Percentiles rank a stretch among this genome's conserved stretches.
phyloP scores from a whole-genome alignment of 1,284 basidiomycete genomes.

The Cutaneotrichosporon arboriforme region DNA sequence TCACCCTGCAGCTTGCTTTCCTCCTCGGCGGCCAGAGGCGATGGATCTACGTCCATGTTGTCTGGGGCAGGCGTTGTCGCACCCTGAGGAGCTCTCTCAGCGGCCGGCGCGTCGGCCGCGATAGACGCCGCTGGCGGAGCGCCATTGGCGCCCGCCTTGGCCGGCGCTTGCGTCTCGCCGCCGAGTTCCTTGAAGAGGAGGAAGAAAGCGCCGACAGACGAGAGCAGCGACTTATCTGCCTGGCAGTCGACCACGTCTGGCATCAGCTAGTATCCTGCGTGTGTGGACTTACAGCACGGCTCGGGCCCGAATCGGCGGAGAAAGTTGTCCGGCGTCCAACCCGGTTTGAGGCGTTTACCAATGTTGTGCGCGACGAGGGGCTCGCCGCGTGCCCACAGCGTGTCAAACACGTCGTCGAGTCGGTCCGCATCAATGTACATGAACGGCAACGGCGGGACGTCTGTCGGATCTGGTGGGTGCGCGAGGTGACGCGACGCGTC shows the following conservation, averaged over 20 bases:
- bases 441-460: constrained; percentile 32
- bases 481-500: constrained; percentile 10
- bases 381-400: constrained; percentile 65
- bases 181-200: constrained; percentile 59
- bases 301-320: constrained; percentile 62
- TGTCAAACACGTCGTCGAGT: constrained; percentile 60
- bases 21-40: too few species aligned
- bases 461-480: constrained; percentile 32
- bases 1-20: too few species aligned
- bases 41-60: too few species aligned
- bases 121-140: neutral
- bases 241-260: constrained; percentile 70
- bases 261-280: neutral
- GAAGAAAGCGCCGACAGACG: constrained; percentile 75
- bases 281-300: constrained; percentile 51
- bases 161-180: neutral
- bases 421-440: constrained; percentile 52
- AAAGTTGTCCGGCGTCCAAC: constrained; percentile 80
- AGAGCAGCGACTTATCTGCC: constrained; percentile 58
- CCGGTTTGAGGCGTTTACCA: constrained; percentile 57
- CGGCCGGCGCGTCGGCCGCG: neutral
- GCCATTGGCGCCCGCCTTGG: too few species aligned
- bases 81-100: too few species aligned
- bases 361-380: constrained; percentile 70
- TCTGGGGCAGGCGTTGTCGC: too few species aligned